phyloP scores from a whole-genome alignment of 108 stramenopile genomes.

The Cylindrotheca closterium region DNA sequence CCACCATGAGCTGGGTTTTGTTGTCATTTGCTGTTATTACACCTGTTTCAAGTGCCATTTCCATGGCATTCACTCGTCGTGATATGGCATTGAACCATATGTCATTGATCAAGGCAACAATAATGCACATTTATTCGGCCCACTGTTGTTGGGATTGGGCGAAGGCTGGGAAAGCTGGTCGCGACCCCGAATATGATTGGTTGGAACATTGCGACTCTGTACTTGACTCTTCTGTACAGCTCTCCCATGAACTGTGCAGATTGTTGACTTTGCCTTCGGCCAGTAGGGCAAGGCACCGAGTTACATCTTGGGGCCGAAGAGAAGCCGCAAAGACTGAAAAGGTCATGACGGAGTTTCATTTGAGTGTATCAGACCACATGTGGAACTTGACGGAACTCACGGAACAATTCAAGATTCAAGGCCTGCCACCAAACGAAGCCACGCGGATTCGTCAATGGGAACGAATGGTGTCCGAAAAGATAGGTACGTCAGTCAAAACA shows the following conservation, averaged over 20 bases:
- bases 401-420: conserved; percentile 58
- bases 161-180: conserved; percentile 32
- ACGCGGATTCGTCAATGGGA: conserved; percentile 80
- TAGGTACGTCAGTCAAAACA: no score
- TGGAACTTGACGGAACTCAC: conserved; percentile 30
- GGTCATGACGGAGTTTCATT: conserved; percentile 43
- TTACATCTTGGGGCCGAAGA: conserved; percentile 34
- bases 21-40: conserved; percentile 75
- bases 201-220: conserved; percentile 52
- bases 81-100: conserved; percentile 51
- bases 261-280: conserved; percentile 62
- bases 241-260: conserved; percentile 53
- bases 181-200: conserved; percentile 45
- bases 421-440: conserved; percentile 66
- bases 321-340: conserved; percentile 48
- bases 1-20: conserved; percentile 61
- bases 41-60: conserved; percentile 55
- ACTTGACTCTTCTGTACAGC: conserved; percentile 38
- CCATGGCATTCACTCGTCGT: conserved; percentile 62
- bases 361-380: conserved; percentile 42
- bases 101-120: conserved; percentile 38
- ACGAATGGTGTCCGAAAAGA: conserved; percentile 21
- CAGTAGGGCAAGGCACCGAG: conserved; percentile 52
- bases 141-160: conserved; percentile 78
- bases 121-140: conserved; percentile 48